Evolutionary conservation across 768 basidiomycete genomes (phyloP), one percentile per base, ranked within the genome.

Genomic region (Neoboletus brunneissimus): DNA sequence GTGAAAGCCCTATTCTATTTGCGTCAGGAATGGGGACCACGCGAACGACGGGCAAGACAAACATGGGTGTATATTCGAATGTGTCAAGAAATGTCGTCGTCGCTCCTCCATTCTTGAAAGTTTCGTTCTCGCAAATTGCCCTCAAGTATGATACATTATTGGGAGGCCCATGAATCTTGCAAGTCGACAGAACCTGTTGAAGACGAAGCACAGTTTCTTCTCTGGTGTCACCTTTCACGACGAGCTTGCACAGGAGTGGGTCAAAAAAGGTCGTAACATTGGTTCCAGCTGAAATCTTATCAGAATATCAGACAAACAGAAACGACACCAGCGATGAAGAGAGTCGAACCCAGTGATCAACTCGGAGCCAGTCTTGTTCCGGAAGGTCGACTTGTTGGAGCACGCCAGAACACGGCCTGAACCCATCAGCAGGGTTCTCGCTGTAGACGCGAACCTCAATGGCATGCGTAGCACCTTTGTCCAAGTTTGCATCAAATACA

Each of bases 391-490:
- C 86, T 37, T 74, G 54, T 56, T 87, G 86, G n/a, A 88, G 73
- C 0, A 86, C 68, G 0, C 87, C 87, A 16, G 86, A 80, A 38
- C 79, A 77, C 7, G 86, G 87, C 47, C 72, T 69, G 66, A 87
- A 88, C 27, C 74, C 71, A 16, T 79, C 76, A 0, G 77, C 75
- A 0, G 86, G 84, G 55, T 86, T 82, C 67, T 88, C 87, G 34
- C 83, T 78, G 59, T 87, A 87, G 3, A 86, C 67, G 5, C 85
- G 79, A 3, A 74, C 80, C 64, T 86, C 85, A 46, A 86, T 79
- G 1, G 81, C 80, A 59, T 80, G 75, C 0, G 63, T 57, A 8
- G 23, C 27, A 11, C 53, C 45, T 20, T 48, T 44, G 38, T 48
- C 15, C 54, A 70, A 45, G 49, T 62, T 65, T 13, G 48, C 48